Evolutionary conservation across 2,329 filamentous ascomycete species (phyloP), one percentile per base, ranked within the genome.

Genomic region (Trichoderma sp.): DNA sequence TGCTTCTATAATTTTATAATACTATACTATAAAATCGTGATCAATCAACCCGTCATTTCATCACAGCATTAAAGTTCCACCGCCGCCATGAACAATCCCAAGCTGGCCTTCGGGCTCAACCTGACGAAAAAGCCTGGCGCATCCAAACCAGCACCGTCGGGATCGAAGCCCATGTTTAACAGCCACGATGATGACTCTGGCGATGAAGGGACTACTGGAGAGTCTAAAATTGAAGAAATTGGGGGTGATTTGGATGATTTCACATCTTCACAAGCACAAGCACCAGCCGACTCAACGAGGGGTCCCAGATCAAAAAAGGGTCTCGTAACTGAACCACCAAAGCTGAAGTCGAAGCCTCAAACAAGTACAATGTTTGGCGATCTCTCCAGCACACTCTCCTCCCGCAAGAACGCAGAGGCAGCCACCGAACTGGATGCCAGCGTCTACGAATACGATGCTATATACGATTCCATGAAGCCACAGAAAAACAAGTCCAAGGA

Each of bases 391-490:
- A 80, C 86, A 1, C 82, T 90, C 35, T 82, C 87, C 34, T 87
- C 90, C 29, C 86, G 87, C 64, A 88, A 86, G 72, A 84, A 90
- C 72, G 86, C 87, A 42, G 83, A 89, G 70, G 86, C 87, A 17
- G 91, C 91, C 2, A 83, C 88, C 70, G 84, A 87, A 68, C 76
- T 90, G 9, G 92, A 95, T 73, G 82, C 91, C 1, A 89, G 87
- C 58, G 89, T 95, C 72, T 95, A 94, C 82, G 92, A 95, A 79
- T 96, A 95, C 80, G 92, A 96, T 76, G 86, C 86, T 2, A 91
- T 92, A 25, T 94, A 93, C 80, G 92, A 94, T 73, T 90, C 90
- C 1, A 83, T 94, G 48, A 90, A 92, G 71, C 86, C 87, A 17
- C 84, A 88, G 68, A 87, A 89, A 69, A 85, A 87, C 72, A 84